phyloP scores from a whole-genome alignment of 805 yeast species.

The Spathaspora gorwiae region DNA sequence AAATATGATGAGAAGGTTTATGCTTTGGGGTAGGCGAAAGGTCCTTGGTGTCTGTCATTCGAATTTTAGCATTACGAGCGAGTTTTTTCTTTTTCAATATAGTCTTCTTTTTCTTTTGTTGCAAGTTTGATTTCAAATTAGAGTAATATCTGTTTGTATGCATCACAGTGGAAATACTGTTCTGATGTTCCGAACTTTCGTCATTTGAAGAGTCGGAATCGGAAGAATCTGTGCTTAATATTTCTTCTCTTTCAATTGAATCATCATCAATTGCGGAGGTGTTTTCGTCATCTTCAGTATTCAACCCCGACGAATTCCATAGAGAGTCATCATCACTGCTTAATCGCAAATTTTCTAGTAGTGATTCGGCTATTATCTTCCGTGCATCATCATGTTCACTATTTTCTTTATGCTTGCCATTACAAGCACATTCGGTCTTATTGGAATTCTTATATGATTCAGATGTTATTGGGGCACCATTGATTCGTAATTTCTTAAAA shows the following conservation, averaged over 20 bases:
- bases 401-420: not conserved
- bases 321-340: slow-evolving; percentile 10
- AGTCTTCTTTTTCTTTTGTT: slow-evolving; percentile 3
- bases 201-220: slow-evolving; percentile 12
- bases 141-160: slow-evolving; percentile 19
- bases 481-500: slow-evolving; percentile 40
- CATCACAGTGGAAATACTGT: slow-evolving; percentile 2
- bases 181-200: not conserved
- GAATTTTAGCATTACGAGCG: not conserved
- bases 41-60: not conserved
- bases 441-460: slow-evolving; percentile 11
- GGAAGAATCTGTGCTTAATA: slow-evolving; percentile 4
- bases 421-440: slow-evolving; percentile 5
- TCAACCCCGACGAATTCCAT: slow-evolving; percentile 23
- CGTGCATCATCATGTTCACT: not conserved
- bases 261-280: slow-evolving; percentile 5
- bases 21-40: slow-evolving; percentile 36
- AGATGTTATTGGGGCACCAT: slow-evolving; percentile 31
- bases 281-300: slow-evolving; percentile 15
- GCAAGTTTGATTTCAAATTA: slow-evolving; percentile 6
- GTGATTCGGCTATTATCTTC: slow-evolving; percentile 3
- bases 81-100: slow-evolving; percentile 1
- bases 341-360: slow-evolving; percentile 11
- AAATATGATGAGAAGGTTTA: slow-evolving; percentile 37
- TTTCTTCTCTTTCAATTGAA: not conserved